Evolutionary conservation across 352 stramenopile genomes (phyloP).

Genomic region (Plasmopara viticola): DNA sequence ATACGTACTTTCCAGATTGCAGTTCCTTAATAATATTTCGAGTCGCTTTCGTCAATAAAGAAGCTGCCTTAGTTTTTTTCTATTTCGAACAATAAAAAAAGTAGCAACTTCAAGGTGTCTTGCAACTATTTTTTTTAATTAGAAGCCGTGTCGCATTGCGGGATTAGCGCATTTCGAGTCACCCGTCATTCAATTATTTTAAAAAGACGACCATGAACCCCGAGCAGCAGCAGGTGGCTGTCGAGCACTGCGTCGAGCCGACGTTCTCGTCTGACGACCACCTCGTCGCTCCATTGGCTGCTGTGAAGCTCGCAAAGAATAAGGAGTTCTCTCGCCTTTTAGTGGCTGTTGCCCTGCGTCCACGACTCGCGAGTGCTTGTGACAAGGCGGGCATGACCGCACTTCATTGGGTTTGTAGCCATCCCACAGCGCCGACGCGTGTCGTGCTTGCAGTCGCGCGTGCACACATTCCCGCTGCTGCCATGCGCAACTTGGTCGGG

Average conservation of each 20-base stretch:
- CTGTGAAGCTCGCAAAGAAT: slow-evolving; percentile 38
- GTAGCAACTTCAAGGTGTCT: too few species aligned
- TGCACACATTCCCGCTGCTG: slow-evolving; percentile 33
- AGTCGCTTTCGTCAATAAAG: too few species aligned
- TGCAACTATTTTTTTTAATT: slow-evolving; percentile 2
- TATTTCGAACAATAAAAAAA: too few species aligned
- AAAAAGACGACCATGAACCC: slow-evolving; percentile 13
- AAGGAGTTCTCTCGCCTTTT: slow-evolving; percentile 41
- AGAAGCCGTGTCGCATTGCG: slow-evolving; percentile 9
- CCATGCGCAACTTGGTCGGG: slow-evolving; percentile 43
- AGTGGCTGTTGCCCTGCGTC: slow-evolving; percentile 35
- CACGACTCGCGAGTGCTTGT: slow-evolving; percentile 32
- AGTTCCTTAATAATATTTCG: too few species aligned
- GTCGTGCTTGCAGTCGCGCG: slow-evolving; percentile 51
- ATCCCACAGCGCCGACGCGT: slow-evolving; percentile 36
- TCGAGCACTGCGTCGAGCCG: slow-evolving; percentile 8
- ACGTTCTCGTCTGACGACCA: slow-evolving; percentile 15
- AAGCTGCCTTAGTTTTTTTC: too few species aligned
- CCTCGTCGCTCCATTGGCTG: slow-evolving; percentile 15
- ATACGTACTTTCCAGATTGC: too few species aligned
- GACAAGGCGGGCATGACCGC: slow-evolving; percentile 76
- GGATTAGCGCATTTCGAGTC: slow-evolving; percentile 17
- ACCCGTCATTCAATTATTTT: not conserved
- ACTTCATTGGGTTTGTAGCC: slow-evolving; percentile 78
- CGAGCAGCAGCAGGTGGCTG: slow-evolving; percentile 21